Conservation (phyloP, 768 basidiomycete species). For the Cystoderma amianthinum region DNA sequence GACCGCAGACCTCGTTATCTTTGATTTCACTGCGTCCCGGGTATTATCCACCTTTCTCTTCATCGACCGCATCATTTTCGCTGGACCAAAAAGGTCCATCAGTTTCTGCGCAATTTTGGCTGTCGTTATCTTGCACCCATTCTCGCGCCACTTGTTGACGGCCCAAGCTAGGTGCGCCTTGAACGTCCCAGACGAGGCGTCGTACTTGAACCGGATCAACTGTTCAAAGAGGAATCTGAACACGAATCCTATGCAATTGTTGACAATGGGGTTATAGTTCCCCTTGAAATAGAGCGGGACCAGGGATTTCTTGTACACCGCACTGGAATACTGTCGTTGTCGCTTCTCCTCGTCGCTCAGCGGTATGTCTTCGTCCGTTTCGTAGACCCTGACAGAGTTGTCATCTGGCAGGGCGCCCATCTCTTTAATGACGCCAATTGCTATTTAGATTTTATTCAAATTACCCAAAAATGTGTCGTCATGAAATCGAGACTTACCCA, state of each 20-base stretch:
- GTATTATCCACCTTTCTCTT: background rate
- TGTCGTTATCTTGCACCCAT: background rate
- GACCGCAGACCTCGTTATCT: background rate
- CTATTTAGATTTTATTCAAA: no score
- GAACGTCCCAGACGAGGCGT: background rate
- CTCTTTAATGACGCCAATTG: background rate
- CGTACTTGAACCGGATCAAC: background rate
- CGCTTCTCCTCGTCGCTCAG: background rate
- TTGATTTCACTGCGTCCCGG: background rate
- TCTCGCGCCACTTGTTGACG: background rate
- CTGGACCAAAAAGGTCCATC: background rate
- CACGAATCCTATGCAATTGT: background rate
- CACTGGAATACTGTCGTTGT: background rate
- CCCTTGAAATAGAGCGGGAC: background rate
- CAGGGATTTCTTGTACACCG: background rate
- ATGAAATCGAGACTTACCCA: background rate
- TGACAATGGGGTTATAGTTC: background rate
- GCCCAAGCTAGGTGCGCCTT: background rate
- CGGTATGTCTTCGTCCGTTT: background rate
- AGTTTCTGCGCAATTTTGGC: background rate
- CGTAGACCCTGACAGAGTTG: background rate
- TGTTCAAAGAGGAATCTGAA: background rate
- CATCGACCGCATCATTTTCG: background rate
- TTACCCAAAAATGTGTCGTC: background rate
- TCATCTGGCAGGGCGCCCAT: background rate